Evolutionary conservation across 1,284 basidiomycete species (phyloP).

Genomic region (Marasmius fiardii): DNA sequence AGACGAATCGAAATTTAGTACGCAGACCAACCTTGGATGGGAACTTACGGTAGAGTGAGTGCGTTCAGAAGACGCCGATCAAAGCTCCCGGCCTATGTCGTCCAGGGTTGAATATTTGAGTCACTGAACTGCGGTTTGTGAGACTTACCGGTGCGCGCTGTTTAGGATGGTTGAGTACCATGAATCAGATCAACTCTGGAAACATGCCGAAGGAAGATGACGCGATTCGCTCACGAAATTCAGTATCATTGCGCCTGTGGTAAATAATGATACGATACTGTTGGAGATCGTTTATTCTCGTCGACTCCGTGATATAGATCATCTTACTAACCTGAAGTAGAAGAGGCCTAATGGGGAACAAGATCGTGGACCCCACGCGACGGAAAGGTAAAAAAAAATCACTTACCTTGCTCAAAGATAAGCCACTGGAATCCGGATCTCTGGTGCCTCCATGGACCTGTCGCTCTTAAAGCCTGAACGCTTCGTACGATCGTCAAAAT

Average conservation of each 20-base stretch:
- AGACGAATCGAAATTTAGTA: no score
- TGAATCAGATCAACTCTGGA: neutral
- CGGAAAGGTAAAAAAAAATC: neutral
- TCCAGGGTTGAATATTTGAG: no score
- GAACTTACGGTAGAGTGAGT: conserved; percentile 26
- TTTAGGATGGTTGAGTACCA: neutral
- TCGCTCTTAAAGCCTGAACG: conserved; percentile 10
- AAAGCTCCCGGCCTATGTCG: conserved; percentile 22
- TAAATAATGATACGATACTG: conserved; percentile 9
- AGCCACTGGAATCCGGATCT: conserved; percentile 8
- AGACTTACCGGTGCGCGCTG: conserved; percentile 1
- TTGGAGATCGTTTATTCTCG: neutral
- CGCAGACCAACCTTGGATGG: no score
- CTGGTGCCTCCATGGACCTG: conserved; percentile 6
- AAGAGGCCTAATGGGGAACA: conserved; percentile 11
- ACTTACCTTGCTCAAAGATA: conserved; percentile 15
- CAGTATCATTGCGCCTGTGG: conserved; percentile 8
- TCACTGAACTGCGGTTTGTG: no score
- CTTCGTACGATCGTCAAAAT: conserved; percentile 10
- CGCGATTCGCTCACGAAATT: conserved; percentile 4
- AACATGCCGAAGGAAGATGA: neutral
- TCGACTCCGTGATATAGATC: no score
- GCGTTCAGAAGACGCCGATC: conserved; percentile 26
- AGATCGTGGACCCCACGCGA: neutral
- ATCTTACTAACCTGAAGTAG: conserved; percentile 13